phyloP scores from a whole-genome alignment of 2,329 filamentous ascomycete species.

The Pseudocercospora eumusae region DNA sequence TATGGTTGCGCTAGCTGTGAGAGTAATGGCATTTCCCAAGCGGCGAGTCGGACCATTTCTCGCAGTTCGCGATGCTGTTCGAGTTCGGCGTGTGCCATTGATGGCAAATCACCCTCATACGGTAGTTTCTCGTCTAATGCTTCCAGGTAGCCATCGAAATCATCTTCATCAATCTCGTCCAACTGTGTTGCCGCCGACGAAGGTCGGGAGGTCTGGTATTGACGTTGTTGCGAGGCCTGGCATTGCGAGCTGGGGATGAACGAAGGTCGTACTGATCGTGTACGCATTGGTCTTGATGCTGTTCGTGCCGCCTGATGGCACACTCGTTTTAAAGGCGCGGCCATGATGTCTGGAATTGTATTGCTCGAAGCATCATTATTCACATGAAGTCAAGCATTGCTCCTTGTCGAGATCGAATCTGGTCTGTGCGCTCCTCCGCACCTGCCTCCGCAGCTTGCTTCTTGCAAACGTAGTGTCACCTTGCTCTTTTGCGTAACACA shows the following conservation, averaged over 20 bases:
- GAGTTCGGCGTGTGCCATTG: conserved; percentile 80
- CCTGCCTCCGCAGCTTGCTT: conserved; percentile 11
- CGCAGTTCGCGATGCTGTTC: conserved; percentile 85
- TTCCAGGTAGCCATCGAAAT: conserved; percentile 20
- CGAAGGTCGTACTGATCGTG: conserved; percentile 5
- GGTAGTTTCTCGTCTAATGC: conserved; percentile 27
- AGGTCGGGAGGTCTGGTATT: conserved; percentile 18
- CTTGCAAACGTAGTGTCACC: conserved; percentile 1
- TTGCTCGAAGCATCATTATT: background rate
- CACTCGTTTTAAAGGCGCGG: conserved; percentile 34
- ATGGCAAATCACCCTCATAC: conserved; percentile 82
- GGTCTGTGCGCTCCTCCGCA: conserved; percentile 24
- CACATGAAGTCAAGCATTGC: conserved; percentile 15
- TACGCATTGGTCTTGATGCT: conserved; percentile 21
- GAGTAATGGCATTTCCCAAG: conserved; percentile 94
- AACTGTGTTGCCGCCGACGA: conserved; percentile 10
- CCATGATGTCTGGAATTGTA: conserved; percentile 30
- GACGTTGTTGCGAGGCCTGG: conserved; percentile 19
- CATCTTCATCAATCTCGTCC: conserved; percentile 17
- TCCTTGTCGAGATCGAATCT: conserved; percentile 13
- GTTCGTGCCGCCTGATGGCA: conserved; percentile 32
- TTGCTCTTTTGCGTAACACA: conserved; percentile 6
- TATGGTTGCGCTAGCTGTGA: conserved; percentile 81
- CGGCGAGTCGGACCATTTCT: conserved; percentile 81
- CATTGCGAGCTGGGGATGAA: conserved; percentile 17